phyloP scores from a whole-genome alignment of 805 yeast species.

The Candida yuanshanica region DNA sequence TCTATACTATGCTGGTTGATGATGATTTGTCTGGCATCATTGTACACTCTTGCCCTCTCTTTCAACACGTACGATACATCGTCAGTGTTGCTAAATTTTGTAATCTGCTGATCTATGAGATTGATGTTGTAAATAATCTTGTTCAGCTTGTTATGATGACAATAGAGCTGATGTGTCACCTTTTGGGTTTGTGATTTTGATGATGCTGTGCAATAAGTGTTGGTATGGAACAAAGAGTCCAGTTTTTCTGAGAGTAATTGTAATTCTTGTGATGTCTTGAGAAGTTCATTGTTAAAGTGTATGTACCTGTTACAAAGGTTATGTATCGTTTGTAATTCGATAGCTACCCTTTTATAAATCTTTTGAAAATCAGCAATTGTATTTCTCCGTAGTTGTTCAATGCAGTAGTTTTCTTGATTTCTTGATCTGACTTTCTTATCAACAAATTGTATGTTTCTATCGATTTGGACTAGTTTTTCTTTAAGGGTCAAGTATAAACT shows the following conservation, averaged over 20 bases:
- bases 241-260: not conserved
- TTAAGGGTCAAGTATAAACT: constrained; percentile 9
- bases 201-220: not conserved
- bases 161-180: constrained; percentile 1
- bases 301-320: constrained; percentile 7
- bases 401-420: constrained; percentile 12
- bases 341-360: constrained; percentile 10
- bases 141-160: constrained; percentile 2
- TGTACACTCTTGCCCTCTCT: constrained; percentile 24
- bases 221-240: constrained; percentile 1
- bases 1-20: constrained; percentile 10
- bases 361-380: constrained; percentile 16
- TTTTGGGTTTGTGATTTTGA: constrained; percentile 3
- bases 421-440: constrained; percentile 15
- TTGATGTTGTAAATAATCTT: constrained; percentile 12
- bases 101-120: constrained; percentile 9
- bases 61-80: constrained; percentile 24
- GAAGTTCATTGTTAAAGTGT: constrained; percentile 10
- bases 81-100: constrained; percentile 11
- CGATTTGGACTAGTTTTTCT: constrained; percentile 19
- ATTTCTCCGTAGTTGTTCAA: constrained; percentile 14
- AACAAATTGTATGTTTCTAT: constrained; percentile 16
- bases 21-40: constrained; percentile 22
- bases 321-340: constrained; percentile 6
- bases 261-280: constrained; percentile 2